Percentiles rank a stretch among this genome's conserved stretches.
These are phyloP conservation scores for Platanus orientalis DNA, from an alignment of 164 flowering plant species.

Conservation along the genomic window DNA sequence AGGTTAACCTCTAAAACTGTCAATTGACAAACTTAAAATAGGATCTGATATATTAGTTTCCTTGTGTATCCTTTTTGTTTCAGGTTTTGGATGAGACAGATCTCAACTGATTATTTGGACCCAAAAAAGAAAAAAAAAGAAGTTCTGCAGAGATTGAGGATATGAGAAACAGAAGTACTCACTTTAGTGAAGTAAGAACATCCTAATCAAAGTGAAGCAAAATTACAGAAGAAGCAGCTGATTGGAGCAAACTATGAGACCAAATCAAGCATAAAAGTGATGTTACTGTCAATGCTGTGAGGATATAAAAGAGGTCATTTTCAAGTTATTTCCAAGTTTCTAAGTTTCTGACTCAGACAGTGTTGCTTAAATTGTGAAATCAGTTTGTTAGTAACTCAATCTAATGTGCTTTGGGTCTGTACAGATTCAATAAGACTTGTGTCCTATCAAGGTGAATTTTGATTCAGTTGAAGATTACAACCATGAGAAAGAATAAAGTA, in stretches of 20 bases:
- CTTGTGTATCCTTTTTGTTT: background rate
- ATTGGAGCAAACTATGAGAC: conserved; percentile 9
- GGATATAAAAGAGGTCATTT: no score
- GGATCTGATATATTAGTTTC: background rate
- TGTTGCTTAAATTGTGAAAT: no score
- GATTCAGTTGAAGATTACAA: no score
- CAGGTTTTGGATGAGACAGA: conserved; percentile 63
- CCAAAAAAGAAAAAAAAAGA: conserved; percentile 71
- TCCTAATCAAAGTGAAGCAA: conserved; percentile 46
- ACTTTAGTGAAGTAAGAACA: conserved; percentile 66
- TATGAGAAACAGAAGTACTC: conserved; percentile 62
- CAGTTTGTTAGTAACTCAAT: no score
- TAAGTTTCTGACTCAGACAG: no score
- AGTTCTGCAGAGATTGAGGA: conserved; percentile 68
- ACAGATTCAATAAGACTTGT: no score
- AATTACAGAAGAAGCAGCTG: conserved; percentile 24
- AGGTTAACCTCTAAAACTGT: no score
- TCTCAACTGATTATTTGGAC: conserved; percentile 50
- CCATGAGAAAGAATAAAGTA: no score
- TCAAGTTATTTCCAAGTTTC: no score
- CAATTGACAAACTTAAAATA: no score
- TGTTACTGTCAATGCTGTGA: conserved; percentile 36
- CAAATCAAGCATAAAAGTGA: conserved; percentile 14
- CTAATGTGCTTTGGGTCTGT: no score
- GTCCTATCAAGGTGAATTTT: no score